Evolutionary conservation across 2,329 filamentous ascomycete species (phyloP), one percentile per base, ranked within the genome.

Genomic region (Penicillium vulpinum): DNA sequence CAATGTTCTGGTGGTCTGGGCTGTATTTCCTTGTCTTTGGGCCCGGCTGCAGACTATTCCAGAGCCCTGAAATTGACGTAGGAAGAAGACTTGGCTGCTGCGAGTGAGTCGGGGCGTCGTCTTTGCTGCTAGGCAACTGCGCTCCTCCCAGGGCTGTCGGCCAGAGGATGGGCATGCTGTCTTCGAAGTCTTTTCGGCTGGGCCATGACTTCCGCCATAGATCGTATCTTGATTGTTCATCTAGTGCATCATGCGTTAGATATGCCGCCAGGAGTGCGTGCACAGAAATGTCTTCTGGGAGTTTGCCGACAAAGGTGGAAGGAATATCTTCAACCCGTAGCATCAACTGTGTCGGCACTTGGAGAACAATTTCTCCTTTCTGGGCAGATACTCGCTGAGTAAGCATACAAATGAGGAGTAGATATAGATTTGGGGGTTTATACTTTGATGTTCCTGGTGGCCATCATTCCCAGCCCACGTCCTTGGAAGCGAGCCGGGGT

Each of bases 391-490:
- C 7, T n/a, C 47, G 21, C 44, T 48, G 10, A 57, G 29, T n/a
- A 57, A 47, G 15, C 44, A 24, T 51, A 22, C 41, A 24, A 48
- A 33, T 38, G 45, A 26, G 24, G 26, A 11, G 8, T 16, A 24
- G 3, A 16, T 26, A 26, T 26, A 28, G 5, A 16, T 24, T 2
- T 6, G 13, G 5, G 21, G 7, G 11, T 36, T 41, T 62, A 67
- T 76, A 90, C 89, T 76, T 88, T 77, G 59, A 94, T 81, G 15
- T 82, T 76, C 28, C 83, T 81, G 13, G 84, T 87, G 5, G 91
- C 88, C 49, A 92, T 81, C 55, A 96, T 86, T 45, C 92, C 92
- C 51, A 94, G 83, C 28, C 92, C 92, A 53, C 89, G 82, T 2
- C 87, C 88, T 6, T 87, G 83, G 16, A 96, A 86, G 38, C 78